A percentile compares a stretch with the other conserved stretches of the same genome.
These are phyloP conservation scores for Allium fistulosum DNA, from an alignment of 106 monocot genomes.

Conservation along the genomic window DNA sequence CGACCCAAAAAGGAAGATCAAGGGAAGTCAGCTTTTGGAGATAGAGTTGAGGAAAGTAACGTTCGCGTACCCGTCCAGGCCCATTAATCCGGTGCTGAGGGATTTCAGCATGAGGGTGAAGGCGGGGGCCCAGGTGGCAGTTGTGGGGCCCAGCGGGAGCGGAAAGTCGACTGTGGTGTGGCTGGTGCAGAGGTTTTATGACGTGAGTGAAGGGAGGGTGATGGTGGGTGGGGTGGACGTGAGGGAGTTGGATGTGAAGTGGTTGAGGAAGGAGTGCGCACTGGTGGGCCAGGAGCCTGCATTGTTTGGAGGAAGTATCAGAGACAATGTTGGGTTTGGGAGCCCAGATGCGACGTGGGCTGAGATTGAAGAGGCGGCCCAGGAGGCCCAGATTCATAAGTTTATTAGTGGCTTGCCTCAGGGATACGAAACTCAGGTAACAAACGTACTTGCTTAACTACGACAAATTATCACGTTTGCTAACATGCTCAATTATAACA, in stretches of 20 bases:
- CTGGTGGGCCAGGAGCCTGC: conserved; percentile 44
- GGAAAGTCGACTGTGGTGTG: conserved; percentile 40
- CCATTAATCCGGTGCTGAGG: conserved; percentile 13
- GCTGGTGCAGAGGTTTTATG: conserved; percentile 43
- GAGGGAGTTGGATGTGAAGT: conserved; percentile 26
- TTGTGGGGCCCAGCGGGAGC: conserved; percentile 28
- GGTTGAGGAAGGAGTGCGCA: conserved; percentile 27
- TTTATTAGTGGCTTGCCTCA: conserved; percentile 38
- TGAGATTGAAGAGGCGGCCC: conserved; percentile 42
- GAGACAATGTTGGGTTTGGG: conserved; percentile 40
- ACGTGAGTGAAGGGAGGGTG: conserved; percentile 23
- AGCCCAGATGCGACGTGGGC: conserved; percentile 27
- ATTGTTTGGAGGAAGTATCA: conserved; percentile 22
- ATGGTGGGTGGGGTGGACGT: conserved; percentile 38
- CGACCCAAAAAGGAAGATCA: neutral
- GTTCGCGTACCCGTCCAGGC: conserved; percentile 33
- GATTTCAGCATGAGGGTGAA: conserved; percentile 25
- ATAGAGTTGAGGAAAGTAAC: conserved; percentile 23
- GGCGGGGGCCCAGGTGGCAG: conserved; percentile 26
- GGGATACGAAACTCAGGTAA: conserved; percentile 40
- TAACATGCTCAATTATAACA: neutral
- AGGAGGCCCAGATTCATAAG: conserved; percentile 33
- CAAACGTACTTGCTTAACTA: neutral
- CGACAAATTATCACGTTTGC: neutral
- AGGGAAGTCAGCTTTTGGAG: conserved; percentile 6